These are phyloP conservation scores for Leccinum longicurvipes DNA, from an alignment of 768 basidiomycete species.

Conservation along the genomic window DNA sequence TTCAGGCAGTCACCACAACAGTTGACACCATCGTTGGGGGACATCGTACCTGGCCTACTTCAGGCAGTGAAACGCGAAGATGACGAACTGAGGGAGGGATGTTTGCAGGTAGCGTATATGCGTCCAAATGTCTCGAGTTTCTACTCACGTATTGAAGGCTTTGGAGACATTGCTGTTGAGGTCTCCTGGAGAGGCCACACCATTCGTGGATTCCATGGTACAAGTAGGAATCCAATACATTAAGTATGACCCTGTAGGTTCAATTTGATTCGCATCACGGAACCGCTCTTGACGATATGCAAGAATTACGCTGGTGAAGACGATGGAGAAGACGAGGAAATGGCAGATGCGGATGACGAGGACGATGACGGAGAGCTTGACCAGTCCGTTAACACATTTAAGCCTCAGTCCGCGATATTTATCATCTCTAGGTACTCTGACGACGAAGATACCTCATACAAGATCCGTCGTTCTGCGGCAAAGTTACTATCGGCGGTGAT, in stretches of 20 bases:
- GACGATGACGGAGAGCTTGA: conserved; percentile 82
- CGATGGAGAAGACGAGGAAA: conserved; percentile 63
- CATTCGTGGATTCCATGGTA: conserved; percentile 66
- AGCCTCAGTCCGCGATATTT: not conserved
- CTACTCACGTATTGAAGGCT: conserved; percentile 41
- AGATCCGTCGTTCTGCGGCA: conserved; percentile 90
- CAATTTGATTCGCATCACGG: not conserved
- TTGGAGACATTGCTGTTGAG: conserved; percentile 81
- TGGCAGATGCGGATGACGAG: conserved; percentile 59
- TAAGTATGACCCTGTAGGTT: conserved; percentile 84
- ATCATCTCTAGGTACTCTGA: conserved; percentile 74
- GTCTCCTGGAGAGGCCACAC: conserved; percentile 78
- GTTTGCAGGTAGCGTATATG: conserved; percentile 55
- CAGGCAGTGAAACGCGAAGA: conserved; percentile 71
- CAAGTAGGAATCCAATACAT: conserved; percentile 73
- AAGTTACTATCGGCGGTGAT: conserved; percentile 85
- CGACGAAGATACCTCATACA: conserved; percentile 98
- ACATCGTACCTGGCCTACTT: conserved; percentile 69
- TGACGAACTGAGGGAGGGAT: conserved; percentile 79
- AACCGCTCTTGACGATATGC: conserved; percentile 10
- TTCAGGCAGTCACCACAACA: conserved; percentile 70
- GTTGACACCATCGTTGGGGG: conserved; percentile 55
- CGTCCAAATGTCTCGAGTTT: not conserved
- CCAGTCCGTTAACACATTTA: conserved; percentile 47
- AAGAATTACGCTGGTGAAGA: conserved; percentile 77